phyloP scores from a whole-genome alignment of 805 yeast genomes.

The Saccharomycopsis javanensis region DNA sequence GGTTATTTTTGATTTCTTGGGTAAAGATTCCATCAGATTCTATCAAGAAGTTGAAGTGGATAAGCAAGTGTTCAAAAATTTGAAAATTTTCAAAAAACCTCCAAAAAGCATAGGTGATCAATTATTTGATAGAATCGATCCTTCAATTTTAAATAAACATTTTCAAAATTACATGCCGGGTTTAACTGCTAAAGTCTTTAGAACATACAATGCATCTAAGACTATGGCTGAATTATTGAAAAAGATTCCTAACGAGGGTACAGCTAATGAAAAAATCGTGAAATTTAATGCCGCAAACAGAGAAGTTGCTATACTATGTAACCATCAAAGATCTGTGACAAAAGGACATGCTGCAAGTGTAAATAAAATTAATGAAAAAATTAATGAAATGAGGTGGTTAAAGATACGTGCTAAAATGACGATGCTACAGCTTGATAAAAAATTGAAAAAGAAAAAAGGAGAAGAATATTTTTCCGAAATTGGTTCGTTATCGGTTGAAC shows the following conservation, averaged over 20 bases:
- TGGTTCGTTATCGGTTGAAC: constrained; percentile 56
- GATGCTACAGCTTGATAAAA: constrained; percentile 56
- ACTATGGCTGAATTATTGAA: constrained; percentile 95
- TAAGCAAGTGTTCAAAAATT: constrained; percentile 81
- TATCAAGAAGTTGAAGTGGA: constrained; percentile 91
- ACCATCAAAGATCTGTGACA: constrained; percentile 89
- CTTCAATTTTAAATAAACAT: constrained; percentile 72
- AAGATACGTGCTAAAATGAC: constrained; percentile 63
- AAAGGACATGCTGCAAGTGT: constrained; percentile 77
- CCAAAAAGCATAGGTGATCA: constrained; percentile 92
- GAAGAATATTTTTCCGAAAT: constrained; percentile 57
- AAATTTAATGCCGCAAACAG: constrained; percentile 91
- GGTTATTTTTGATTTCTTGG: constrained; percentile 84
- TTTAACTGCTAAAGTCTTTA: constrained; percentile 90
- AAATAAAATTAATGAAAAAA: constrained; percentile 64
- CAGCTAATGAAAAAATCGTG: constrained; percentile 79
- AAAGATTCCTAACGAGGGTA: constrained; percentile 74
- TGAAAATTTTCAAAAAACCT: constrained; percentile 74
- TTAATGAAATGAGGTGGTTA: constrained; percentile 79
- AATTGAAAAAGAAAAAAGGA: constrained; percentile 35
- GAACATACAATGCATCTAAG: constrained; percentile 93
- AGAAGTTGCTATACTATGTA: constrained; percentile 91
- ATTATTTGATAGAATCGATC: constrained; percentile 83
- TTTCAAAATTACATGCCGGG: constrained; percentile 88
- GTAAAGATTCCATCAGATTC: constrained; percentile 89